A percentile compares a stretch with the other conserved stretches of the same genome.
These are phyloP conservation scores for Neurospora terricola DNA, from an alignment of 495 filamentous ascomycete species.

Conservation along the genomic window DNA sequence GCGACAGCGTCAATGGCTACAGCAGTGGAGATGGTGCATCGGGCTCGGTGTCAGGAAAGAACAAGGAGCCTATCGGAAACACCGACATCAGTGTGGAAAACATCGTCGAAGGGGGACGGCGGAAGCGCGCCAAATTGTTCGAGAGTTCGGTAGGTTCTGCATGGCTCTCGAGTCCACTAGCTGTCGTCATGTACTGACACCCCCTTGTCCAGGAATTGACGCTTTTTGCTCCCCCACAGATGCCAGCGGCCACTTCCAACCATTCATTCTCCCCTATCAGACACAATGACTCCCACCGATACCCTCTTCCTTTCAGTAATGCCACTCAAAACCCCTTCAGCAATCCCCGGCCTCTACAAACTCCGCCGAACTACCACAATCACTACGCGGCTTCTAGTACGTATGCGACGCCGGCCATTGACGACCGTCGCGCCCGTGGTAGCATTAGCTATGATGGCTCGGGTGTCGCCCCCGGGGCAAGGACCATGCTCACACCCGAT, in stretches of 20 bases:
- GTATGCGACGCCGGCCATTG: constrained; percentile 48
- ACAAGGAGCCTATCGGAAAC: constrained; percentile 76
- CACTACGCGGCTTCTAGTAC: constrained; percentile 32
- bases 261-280: constrained; percentile 90
- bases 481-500: constrained; percentile 83
- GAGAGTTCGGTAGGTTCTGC: constrained; percentile 75
- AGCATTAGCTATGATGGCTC: constrained; percentile 40
- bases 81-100: constrained; percentile 96
- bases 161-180: neutral
- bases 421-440: constrained; percentile 57
- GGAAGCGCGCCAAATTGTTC: constrained; percentile 86
- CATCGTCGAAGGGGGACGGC: constrained; percentile 90
- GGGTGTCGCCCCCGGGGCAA: constrained; percentile 26
- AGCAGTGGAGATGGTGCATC: constrained; percentile 74
- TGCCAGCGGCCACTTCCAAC: constrained; percentile 76
- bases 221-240: constrained; percentile 86
- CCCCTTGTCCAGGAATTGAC: constrained; percentile 65
- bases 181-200: constrained; percentile 4
- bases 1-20: constrained; percentile 58
- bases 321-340: constrained; percentile 64
- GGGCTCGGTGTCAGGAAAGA: constrained; percentile 61
- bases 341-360: constrained; percentile 62
- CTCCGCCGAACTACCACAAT: constrained; percentile 63
- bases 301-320: constrained; percentile 58
- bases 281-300: constrained; percentile 45